Evolutionary conservation across 805 yeast genomes (phyloP).

Genomic region (Pichia eremophila): DNA sequence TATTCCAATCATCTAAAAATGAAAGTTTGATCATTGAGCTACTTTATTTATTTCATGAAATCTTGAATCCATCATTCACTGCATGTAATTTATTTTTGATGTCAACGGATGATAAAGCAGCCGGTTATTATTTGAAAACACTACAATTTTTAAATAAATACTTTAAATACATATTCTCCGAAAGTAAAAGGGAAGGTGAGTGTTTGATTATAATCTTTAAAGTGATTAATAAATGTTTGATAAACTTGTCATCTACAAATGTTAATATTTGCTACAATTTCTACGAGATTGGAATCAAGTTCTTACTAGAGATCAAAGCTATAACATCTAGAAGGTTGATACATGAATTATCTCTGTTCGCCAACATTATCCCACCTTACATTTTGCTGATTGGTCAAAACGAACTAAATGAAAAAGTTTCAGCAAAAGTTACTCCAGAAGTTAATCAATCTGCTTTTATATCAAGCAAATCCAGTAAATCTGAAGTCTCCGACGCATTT

Average conservation of each 20-base stretch:
- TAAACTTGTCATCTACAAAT: conserved; percentile 34
- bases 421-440: not conserved
- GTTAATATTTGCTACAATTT: conserved; percentile 29
- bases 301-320: conserved; percentile 27
- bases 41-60: conserved; percentile 11
- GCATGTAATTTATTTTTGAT: not conserved
- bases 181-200: conserved; percentile 18
- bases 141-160: conserved; percentile 11
- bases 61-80: conserved; percentile 15
- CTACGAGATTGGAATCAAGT: conserved; percentile 30
- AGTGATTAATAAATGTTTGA: conserved; percentile 37
- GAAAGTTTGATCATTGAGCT: conserved; percentile 17
- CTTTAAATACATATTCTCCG: conserved; percentile 10
- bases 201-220: conserved; percentile 27
- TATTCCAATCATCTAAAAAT: conserved; percentile 5
- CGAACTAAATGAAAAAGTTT: too few species aligned
- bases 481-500: not conserved
- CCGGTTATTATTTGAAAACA: conserved; percentile 10
- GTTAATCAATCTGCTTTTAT: not conserved
- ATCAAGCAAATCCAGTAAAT: not conserved
- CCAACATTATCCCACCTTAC: conserved; percentile 35
- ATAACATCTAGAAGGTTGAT: conserved; percentile 35
- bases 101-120: not conserved
- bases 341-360: conserved; percentile 36
- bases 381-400: conserved; percentile 12